A percentile compares a stretch with the other conserved stretches of the same genome.
These are phyloP conservation scores for Fusarium denticulatum DNA, from an alignment of 2,329 filamentous ascomycete species.

Conservation along the genomic window DNA sequence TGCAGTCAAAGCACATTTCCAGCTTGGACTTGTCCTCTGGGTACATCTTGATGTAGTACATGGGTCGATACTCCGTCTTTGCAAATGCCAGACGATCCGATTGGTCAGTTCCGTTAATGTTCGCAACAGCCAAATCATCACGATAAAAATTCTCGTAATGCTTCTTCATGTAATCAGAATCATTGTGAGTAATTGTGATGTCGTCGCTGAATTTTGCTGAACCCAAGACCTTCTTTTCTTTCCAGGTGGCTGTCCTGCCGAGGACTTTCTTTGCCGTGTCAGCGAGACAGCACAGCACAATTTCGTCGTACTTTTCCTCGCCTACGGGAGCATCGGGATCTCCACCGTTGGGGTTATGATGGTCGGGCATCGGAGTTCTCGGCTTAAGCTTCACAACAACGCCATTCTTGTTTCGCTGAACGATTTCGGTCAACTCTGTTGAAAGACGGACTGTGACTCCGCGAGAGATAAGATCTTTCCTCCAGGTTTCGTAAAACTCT, in stretches of 20 bases:
- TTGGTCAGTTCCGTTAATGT: constrained; percentile 16
- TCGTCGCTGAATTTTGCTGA: constrained; percentile 30
- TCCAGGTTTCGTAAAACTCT: constrained; percentile 19
- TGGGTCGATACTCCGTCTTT: constrained; percentile 26
- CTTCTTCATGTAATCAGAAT: constrained; percentile 28
- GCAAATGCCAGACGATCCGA: constrained; percentile 17
- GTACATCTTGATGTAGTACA: constrained; percentile 37
- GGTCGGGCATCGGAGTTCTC: constrained; percentile 12
- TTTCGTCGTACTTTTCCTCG: constrained; percentile 21
- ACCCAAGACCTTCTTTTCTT: constrained; percentile 22
- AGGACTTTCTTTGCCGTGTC: constrained; percentile 24
- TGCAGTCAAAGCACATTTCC: constrained; percentile 32
- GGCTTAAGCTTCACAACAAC: constrained; percentile 22
- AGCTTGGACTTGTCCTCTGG: constrained; percentile 27
- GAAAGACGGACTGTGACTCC: constrained; percentile 16
- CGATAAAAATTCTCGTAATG: constrained; percentile 32
- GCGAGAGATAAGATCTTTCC: constrained; percentile 13
- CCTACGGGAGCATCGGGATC: constrained; percentile 14
- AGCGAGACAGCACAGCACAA: constrained; percentile 26
- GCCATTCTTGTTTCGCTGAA: constrained; percentile 14
- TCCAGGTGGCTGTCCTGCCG: constrained; percentile 23
- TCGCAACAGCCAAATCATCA: constrained; percentile 17
- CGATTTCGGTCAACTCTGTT: constrained; percentile 19
- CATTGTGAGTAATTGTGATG: constrained; percentile 26
- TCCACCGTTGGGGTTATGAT: constrained; percentile 23